Conservation (phyloP, 129 eudicot species). For the Pseudognaphalium luteoalbum region DNA sequence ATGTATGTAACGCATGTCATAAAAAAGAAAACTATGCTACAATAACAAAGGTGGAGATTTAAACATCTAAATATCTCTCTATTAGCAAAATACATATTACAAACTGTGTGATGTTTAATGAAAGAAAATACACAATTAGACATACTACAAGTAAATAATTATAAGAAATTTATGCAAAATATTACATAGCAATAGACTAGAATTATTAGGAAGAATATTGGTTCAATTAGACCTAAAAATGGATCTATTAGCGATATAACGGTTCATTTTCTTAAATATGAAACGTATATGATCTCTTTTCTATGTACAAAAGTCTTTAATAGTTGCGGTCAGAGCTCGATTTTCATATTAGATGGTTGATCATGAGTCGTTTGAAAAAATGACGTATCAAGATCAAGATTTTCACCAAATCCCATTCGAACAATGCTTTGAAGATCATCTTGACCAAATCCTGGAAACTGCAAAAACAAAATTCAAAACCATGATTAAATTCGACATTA, state of each 20-base stretch:
- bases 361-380: conserved; percentile 24
- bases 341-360: conserved; percentile 66
- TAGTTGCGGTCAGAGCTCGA: conserved; percentile 51
- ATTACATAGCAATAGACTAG: conserved; percentile 5
- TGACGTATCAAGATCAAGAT: conserved; percentile 30
- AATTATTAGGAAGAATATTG: conserved; percentile 30
- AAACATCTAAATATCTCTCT: conserved; percentile 24
- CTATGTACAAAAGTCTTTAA: conserved; percentile 45
- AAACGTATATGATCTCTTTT: conserved; percentile 32
- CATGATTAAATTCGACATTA: not conserved
- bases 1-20: not conserved
- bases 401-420: conserved; percentile 69
- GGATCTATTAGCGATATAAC: conserved; percentile 26
- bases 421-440: conserved; percentile 93
- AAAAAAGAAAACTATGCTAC: not conserved
- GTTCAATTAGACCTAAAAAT: conserved; percentile 43
- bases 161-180: conserved; percentile 26
- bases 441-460: conserved; percentile 62
- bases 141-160: conserved; percentile 33
- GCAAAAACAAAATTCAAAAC: conserved; percentile 16
- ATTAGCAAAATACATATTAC: conserved; percentile 26
- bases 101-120: conserved; percentile 22
- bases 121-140: conserved; percentile 21
- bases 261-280: conserved; percentile 8
- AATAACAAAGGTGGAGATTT: conserved; percentile 7